Evolutionary conservation across 2,329 filamentous ascomycete species (phyloP).

Genomic region (Colletotrichum sp.): DNA sequence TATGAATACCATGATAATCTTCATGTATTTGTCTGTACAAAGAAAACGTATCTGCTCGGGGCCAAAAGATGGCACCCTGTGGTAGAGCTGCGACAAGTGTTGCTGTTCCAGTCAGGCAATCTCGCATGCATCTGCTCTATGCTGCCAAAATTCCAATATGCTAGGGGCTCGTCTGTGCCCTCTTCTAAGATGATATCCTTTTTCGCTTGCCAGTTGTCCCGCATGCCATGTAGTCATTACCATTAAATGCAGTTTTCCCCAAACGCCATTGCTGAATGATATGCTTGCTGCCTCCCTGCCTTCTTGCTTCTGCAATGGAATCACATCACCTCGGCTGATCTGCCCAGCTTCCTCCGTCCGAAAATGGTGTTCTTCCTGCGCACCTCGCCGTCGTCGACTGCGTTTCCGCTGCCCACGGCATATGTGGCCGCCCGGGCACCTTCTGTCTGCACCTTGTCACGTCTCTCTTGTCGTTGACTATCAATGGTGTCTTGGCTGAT

Average conservation of each 20-base stretch:
- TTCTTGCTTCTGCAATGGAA: not conserved
- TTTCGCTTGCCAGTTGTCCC: slow-evolving; percentile 8
- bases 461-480: slow-evolving; percentile 72
- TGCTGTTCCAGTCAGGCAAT: slow-evolving; percentile 1
- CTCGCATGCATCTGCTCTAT: not conserved
- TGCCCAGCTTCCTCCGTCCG: slow-evolving; percentile 40
- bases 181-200: slow-evolving; percentile 3
- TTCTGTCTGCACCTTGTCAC: slow-evolving; percentile 56
- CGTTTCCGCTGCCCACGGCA: slow-evolving; percentile 31
- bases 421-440: slow-evolving; percentile 27
- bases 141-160: slow-evolving; percentile 1
- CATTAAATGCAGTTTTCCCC: slow-evolving; percentile 23
- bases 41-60: not conserved
- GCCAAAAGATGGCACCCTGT: not conserved
- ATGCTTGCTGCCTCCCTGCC: not conserved
- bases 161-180: not conserved
- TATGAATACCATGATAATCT: not conserved
- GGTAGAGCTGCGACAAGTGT: not conserved
- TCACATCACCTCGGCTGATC: slow-evolving; percentile 14
- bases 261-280: slow-evolving; percentile 20
- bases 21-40: not conserved
- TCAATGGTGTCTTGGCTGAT: slow-evolving; percentile 85
- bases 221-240: slow-evolving; percentile 23
- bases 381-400: slow-evolving; percentile 37
- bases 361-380: slow-evolving; percentile 53